A percentile compares a stretch with the other conserved stretches of the same genome.
phyloP scores from a whole-genome alignment of 352 stramenopile genomes.

The Phytophthora tentaculata region DNA sequence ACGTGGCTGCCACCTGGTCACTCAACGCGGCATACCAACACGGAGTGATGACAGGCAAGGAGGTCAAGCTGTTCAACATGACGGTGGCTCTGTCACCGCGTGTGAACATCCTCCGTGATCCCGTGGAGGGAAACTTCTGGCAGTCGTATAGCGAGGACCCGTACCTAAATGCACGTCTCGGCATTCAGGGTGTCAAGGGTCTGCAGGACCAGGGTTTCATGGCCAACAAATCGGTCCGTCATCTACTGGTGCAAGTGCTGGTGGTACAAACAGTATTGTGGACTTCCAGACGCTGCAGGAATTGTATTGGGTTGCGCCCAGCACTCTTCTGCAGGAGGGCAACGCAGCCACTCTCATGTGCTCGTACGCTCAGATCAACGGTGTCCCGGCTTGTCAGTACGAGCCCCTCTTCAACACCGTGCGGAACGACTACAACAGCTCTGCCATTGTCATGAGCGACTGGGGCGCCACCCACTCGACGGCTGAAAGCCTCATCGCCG shows the following conservation, averaged over 20 bases:
- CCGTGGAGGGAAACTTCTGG: constrained; percentile 36
- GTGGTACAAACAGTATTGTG: constrained; percentile 33
- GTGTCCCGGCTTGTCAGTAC: constrained; percentile 37
- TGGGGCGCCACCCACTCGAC: constrained; percentile 38
- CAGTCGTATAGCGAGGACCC: constrained; percentile 45
- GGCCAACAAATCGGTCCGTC: constrained; percentile 43
- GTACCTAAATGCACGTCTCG: constrained; percentile 37
- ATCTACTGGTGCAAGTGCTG: constrained; percentile 28
- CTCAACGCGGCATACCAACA: constrained; percentile 36
- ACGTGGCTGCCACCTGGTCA: constrained; percentile 39
- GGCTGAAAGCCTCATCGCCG: constrained; percentile 38
- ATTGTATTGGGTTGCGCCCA: constrained; percentile 35
- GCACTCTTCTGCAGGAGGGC: constrained; percentile 38
- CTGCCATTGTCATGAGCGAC: constrained; percentile 39
- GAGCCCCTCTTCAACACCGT: constrained; percentile 40
- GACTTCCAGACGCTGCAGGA: constrained; percentile 38
- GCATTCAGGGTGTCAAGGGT: constrained; percentile 30
- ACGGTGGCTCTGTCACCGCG: constrained; percentile 32
- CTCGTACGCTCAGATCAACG: constrained; percentile 41
- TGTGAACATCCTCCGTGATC: constrained; percentile 41
- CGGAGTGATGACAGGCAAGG: constrained; percentile 39
- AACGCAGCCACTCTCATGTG: constrained; percentile 45
- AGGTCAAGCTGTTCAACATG: constrained; percentile 42
- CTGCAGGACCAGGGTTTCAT: constrained; percentile 37
- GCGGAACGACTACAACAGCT: constrained; percentile 42